Evolutionary conservation across 2,329 filamentous ascomycete species (phyloP).

Genomic region (Cytospora piceae): DNA sequence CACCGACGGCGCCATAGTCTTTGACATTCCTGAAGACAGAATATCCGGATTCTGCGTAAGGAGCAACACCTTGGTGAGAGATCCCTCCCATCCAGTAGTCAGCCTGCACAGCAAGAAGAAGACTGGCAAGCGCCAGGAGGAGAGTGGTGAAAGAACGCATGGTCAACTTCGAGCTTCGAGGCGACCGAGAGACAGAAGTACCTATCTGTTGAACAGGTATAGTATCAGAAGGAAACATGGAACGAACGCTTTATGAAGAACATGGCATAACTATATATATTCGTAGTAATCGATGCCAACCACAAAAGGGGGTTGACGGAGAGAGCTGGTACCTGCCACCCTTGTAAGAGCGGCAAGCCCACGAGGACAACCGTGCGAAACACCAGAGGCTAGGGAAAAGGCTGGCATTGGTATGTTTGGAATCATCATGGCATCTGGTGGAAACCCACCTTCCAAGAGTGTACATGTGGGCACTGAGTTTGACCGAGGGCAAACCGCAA

Average conservation of each 20-base stretch:
- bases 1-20: conserved; percentile 49
- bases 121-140: conserved; percentile 37
- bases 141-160: conserved; percentile 38
- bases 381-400: conserved; percentile 22
- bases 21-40: conserved; percentile 53
- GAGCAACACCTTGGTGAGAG: conserved; percentile 47
- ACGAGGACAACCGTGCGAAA: conserved; percentile 13
- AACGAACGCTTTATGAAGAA: conserved; percentile 22
- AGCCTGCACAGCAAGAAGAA: conserved; percentile 36
- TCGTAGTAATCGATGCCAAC: not conserved
- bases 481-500: conserved; percentile 16
- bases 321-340: conserved; percentile 15
- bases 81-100: conserved; percentile 41
- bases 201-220: not conserved
- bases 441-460: conserved; percentile 21
- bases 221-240: conserved; percentile 10
- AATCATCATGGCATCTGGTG: conserved; percentile 25
- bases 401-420: conserved; percentile 15
- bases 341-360: conserved; percentile 12
- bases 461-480: conserved; percentile 15
- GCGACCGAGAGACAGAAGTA: conserved; percentile 3
- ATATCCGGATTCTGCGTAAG: conserved; percentile 46
- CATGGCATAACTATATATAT: conserved; percentile 25
- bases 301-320: not conserved
- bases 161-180: conserved; percentile 15